phyloP scores from a whole-genome alignment of 306 rosid genomes.

The Sicyos edulis region DNA sequence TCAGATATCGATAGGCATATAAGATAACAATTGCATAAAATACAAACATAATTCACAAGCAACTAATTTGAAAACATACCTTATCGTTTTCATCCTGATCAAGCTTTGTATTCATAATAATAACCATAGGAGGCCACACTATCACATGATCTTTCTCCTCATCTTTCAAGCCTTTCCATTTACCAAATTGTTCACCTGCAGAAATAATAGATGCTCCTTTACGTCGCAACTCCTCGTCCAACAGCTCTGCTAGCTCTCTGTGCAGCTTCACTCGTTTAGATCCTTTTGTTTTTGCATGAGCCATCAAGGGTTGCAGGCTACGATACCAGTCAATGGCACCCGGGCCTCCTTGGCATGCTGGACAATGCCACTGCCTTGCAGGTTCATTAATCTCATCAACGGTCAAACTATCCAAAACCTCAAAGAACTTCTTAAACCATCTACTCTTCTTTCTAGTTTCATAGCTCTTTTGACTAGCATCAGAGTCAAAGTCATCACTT shows the following conservation, averaged over 20 bases:
- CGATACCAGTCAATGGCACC: constrained; percentile 85
- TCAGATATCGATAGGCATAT: background rate
- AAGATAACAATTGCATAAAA: background rate
- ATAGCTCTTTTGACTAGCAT: constrained; percentile 56
- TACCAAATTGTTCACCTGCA: constrained; percentile 67
- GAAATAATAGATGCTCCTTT: constrained; percentile 64
- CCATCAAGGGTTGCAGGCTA: constrained; percentile 72
- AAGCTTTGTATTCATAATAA: constrained; percentile 63
- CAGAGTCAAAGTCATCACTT: constrained; percentile 66
- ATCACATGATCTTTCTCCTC: constrained; percentile 68
- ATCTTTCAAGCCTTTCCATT: constrained; percentile 65
- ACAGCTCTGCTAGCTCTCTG: constrained; percentile 56
- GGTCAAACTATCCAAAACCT: constrained; percentile 44
- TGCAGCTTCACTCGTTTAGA: constrained; percentile 59
- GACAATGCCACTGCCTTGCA: constrained; percentile 84
- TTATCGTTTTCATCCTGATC: constrained; percentile 62
- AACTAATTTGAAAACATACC: constrained; percentile 33
- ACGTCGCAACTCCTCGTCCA: constrained; percentile 64
- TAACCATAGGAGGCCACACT: constrained; percentile 87
- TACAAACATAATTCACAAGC: background rate
- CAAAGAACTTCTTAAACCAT: constrained; percentile 56
- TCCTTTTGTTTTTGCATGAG: constrained; percentile 86
- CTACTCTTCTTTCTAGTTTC: constrained; percentile 50
- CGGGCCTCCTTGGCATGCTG: constrained; percentile 82
- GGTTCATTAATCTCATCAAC: constrained; percentile 47